Evolutionary conservation across 306 rosid species (phyloP).

Genomic region (Pachyrhizus erosus): DNA sequence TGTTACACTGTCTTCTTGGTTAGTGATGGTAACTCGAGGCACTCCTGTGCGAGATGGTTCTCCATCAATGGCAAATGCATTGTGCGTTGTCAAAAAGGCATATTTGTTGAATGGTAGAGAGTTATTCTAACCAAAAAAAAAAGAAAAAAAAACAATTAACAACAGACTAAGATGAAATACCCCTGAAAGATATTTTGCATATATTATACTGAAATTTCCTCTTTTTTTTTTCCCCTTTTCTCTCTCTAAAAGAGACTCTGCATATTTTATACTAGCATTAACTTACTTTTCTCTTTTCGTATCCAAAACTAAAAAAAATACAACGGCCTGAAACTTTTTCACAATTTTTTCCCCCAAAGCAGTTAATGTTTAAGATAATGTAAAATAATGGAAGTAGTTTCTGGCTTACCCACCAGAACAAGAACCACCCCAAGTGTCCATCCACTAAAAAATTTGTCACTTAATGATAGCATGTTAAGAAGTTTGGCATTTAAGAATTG

Average conservation of each 20-base stretch:
- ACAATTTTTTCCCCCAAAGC: background rate
- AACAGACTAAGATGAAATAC: background rate
- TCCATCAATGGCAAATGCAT: constrained; percentile 73
- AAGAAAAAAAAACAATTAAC: background rate
- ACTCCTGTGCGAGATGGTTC: constrained; percentile 64
- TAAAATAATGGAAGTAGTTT: background rate
- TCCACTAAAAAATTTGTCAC: background rate
- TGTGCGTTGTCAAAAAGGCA: constrained; percentile 82
- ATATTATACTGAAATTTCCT: no score
- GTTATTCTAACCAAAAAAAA: constrained; percentile 50
- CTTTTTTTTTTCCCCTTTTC: background rate
- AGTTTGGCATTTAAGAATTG: background rate
- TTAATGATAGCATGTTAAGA: background rate
- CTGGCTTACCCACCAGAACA: background rate
- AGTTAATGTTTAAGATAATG: background rate
- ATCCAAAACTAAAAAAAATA: background rate
- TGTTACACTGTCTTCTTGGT: constrained; percentile 74
- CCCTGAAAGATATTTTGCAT: no score
- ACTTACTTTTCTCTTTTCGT: background rate
- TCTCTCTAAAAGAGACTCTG: background rate
- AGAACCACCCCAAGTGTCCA: background rate
- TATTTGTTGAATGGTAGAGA: constrained; percentile 87
- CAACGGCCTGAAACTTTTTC: background rate
- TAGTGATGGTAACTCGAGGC: constrained; percentile 62
- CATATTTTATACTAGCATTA: background rate